These are phyloP conservation scores for Aspergillus steynii DNA, from an alignment of 495 filamentous ascomycete genomes.

Conservation along the genomic window DNA sequence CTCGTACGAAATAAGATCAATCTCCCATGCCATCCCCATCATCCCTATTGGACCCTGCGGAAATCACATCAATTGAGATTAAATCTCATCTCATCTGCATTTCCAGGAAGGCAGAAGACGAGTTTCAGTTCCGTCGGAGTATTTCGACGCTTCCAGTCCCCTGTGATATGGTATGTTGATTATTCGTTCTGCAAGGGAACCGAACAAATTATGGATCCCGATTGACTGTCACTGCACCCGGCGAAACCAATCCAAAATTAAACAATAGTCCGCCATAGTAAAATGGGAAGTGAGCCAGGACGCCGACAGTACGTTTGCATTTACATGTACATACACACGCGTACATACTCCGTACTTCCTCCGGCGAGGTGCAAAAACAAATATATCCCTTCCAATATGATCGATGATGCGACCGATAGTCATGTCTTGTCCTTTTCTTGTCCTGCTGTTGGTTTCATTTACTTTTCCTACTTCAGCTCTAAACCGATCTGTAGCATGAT, in stretches of 20 bases:
- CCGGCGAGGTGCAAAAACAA: not conserved
- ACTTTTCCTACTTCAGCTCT: constrained; percentile 4
- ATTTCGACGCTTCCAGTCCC: not conserved
- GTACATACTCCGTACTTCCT: not conserved
- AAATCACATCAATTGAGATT: not conserved
- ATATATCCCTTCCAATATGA: constrained; percentile 1
- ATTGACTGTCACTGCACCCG: not conserved
- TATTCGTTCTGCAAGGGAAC: not conserved
- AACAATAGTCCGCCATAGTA: not conserved
- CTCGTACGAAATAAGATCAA: not conserved
- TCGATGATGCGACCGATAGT: constrained; percentile 18
- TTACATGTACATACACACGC: not conserved
- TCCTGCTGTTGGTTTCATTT: constrained; percentile 9
- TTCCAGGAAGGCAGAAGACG: not conserved
- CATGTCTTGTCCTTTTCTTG: constrained; percentile 20
- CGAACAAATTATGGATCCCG: not conserved
- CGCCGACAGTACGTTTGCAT: not conserved
- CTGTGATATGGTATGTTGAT: not conserved
- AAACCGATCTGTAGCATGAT: constrained; percentile 2
- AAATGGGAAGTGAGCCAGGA: not conserved
- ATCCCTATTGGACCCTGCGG: not conserved
- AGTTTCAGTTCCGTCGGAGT: not conserved
- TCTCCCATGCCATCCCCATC: too few species aligned
- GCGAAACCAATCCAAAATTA: not conserved
- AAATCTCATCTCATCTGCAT: not conserved